Percentiles rank a stretch among this genome's conserved stretches.
Evolutionary conservation across 75 land plant species (phyloP).

Genomic region (Gnetum montanum): DNA sequence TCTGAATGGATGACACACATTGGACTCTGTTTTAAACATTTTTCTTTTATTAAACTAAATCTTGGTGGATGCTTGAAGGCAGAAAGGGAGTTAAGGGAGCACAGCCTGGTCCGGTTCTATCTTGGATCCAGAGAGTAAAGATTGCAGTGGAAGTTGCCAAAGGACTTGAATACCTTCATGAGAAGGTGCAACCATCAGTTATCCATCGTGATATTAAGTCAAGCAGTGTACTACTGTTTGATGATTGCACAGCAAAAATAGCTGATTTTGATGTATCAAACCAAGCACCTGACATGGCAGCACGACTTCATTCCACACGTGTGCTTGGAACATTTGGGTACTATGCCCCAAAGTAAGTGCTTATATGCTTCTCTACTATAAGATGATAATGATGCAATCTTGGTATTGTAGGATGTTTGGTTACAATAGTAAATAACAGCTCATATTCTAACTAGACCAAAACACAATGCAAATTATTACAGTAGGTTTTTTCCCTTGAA

Average conservation of each 20-base stretch:
- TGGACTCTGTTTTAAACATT: no score
- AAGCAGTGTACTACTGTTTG: conserved; percentile 72
- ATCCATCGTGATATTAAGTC: conserved; percentile 81
- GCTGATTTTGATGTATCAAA: conserved; percentile 79
- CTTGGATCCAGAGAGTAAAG: conserved; percentile 77
- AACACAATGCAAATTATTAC: no score
- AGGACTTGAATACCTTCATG: conserved; percentile 77
- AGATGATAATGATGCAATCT: no score
- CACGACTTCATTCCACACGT: conserved; percentile 84
- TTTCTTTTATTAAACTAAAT: no score
- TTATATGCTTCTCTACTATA: no score
- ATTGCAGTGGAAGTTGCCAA: conserved; percentile 82
- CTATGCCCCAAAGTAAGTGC: conserved; percentile 78
- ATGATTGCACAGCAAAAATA: conserved; percentile 68
- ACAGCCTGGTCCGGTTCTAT: conserved; percentile 70
- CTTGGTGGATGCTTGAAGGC: conserved; percentile 30
- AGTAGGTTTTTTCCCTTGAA: no score
- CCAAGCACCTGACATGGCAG: conserved; percentile 82
- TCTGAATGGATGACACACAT: no score
- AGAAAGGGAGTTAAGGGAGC: conserved; percentile 85
- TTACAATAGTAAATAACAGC: no score
- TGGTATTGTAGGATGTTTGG: no score
- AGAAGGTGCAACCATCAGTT: conserved; percentile 63
- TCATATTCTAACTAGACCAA: no score
- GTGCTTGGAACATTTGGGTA: conserved; percentile 85